phyloP scores from a whole-genome alignment of 768 basidiomycete species.

The Trametes villosa region DNA sequence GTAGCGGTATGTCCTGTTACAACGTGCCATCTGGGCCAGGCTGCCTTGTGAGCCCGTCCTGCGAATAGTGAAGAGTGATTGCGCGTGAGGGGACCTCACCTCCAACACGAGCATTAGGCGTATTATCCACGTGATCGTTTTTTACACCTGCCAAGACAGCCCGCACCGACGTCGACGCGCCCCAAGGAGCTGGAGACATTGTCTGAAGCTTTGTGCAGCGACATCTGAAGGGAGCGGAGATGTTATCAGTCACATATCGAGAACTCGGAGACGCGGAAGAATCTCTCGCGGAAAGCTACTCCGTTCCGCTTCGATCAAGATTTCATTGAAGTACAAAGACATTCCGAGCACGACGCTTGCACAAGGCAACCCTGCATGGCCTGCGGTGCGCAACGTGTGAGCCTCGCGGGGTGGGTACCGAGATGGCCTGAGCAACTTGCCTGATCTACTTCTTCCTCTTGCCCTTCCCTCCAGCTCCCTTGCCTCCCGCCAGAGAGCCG shows the following conservation, averaged over 20 bases:
- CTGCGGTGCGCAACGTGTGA: background rate
- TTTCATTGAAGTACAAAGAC: slow-evolving; percentile 10
- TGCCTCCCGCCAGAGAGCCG: slow-evolving; percentile 32
- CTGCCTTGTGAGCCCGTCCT: background rate
- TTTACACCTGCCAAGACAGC: slow-evolving; percentile 4
- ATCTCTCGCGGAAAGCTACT: background rate
- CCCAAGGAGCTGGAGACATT: background rate
- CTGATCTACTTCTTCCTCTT: slow-evolving; percentile 67
- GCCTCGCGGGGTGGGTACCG: background rate
- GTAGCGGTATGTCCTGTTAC: too few species aligned
- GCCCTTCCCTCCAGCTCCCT: slow-evolving; percentile 49
- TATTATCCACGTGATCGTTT: slow-evolving; percentile 13
- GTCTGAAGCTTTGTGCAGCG: background rate
- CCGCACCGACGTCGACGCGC: background rate
- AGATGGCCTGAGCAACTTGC: background rate
- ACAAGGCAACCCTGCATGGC: slow-evolving; percentile 15
- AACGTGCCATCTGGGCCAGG: background rate
- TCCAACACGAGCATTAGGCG: slow-evolving; percentile 8
- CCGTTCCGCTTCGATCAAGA: background rate
- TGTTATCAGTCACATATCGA: background rate
- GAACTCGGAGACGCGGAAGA: background rate
- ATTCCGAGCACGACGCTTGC: slow-evolving; percentile 13
- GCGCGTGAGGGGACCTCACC: slow-evolving; percentile 15
- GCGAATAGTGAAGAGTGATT: background rate
- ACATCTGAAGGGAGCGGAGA: background rate